Base-by-base conservation (phyloP, 192 early-diverging fungal species). In the Podila epigama region DNA sequence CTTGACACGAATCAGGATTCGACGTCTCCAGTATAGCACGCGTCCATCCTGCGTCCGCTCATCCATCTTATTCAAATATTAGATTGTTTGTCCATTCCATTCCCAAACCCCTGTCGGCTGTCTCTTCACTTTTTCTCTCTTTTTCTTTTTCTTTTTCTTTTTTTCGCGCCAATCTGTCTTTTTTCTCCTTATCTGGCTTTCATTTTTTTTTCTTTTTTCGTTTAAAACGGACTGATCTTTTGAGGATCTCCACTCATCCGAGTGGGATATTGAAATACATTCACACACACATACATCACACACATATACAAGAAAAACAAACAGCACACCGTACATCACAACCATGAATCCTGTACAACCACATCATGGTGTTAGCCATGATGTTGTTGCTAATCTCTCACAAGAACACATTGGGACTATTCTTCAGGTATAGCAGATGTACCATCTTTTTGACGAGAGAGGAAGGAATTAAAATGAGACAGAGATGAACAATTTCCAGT, bases 371-470 rank as follows among this genome's bases (percentile, higher is more conserved):
- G 35, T 68, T 37, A 68, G 31, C 32, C 73, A 63, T 37, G 73
- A 77, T 42, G 57, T 68, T 35, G 73, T 77, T 6, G 73, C 73
- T 22, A 68, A 77, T 39, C 54, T 77, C 53, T 68, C 73, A 5
- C 73, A 77, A 55, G 73, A 77, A 36, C 73, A 77, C 51, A 68
- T 77, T 50, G 63, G 65, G 5, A 68, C 44, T 15, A 66, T 77
- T 18, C 51, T 77, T 39, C 62, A 60, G 53, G 73, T 77, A 77
- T 52, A 54, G 36, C 25, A 35, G 13, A 35, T 50, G 13, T 18
- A 10, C 29, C 51, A 40, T 37, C 28, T 40, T 32, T 59, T 51
- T 48, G 50, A 22, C 34, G 29, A 40, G 34, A 33, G 32, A n/a
- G 13, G 28, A 33, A n/a, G 8, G 7, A 29, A 29, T 29, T 4